Evolutionary conservation across 352 stramenopile species (phyloP).

Genomic region (Detonula confervacea): DNA sequence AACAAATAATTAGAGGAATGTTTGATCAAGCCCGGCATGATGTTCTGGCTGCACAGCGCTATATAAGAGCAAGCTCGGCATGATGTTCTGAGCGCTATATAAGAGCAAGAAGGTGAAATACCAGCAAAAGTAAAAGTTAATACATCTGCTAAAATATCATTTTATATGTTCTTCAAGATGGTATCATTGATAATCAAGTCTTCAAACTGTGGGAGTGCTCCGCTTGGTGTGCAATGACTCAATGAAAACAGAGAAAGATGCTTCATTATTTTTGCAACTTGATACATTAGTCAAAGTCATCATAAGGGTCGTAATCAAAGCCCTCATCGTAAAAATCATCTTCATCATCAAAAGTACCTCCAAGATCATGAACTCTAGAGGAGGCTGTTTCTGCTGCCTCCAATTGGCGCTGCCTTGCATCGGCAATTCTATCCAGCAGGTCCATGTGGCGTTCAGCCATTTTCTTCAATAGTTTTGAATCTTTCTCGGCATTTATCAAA

Average conservation of each 20-base stretch:
- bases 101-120: conserved; percentile 34
- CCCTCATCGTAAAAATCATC: conserved; percentile 34
- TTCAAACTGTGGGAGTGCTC: too few relatives aligned
- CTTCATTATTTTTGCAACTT: neutral
- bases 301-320: conserved; percentile 38
- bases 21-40: conserved; percentile 57
- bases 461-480: conserved; percentile 51
- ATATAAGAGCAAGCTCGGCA: conserved; percentile 31
- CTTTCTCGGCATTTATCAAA: conserved; percentile 45
- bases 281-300: conserved; percentile 29
- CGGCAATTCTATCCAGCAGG: conserved; percentile 59
- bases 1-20: conserved; percentile 48
- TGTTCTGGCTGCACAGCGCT: conserved; percentile 52
- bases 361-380: conserved; percentile 29
- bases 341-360: conserved; percentile 31
- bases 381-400: conserved; percentile 53
- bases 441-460: conserved; percentile 73
- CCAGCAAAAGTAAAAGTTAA: neutral
- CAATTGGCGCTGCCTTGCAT: conserved; percentile 55
- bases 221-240: too few relatives aligned
- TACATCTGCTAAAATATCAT: conserved; percentile 1
- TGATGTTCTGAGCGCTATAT: conserved; percentile 43
- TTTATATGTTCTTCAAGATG: neutral
- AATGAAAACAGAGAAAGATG: too few relatives aligned
- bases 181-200: too few relatives aligned